phyloP scores from a whole-genome alignment of 2,329 filamentous ascomycete genomes.

The Fusarium acutatum region DNA sequence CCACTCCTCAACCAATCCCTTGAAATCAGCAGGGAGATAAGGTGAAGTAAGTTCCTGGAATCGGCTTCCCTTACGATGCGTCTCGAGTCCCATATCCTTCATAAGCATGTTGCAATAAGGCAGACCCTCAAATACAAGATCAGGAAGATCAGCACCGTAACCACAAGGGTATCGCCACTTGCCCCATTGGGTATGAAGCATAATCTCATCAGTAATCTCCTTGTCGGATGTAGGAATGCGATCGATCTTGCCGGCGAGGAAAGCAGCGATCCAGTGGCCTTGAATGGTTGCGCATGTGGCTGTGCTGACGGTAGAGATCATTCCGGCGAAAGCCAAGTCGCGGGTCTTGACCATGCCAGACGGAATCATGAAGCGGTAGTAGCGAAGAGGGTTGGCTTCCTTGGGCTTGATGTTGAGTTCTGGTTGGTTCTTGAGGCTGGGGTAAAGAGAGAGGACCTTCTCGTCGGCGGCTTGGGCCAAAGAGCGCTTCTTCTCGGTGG shows the following conservation, averaged over 20 bases:
- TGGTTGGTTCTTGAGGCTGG: constrained; percentile 34
- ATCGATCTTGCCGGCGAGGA: constrained; percentile 60
- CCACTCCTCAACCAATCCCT: constrained; percentile 43
- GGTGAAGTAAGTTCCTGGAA: constrained; percentile 27
- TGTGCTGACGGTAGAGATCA: constrained; percentile 46
- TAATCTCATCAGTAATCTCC: constrained; percentile 60
- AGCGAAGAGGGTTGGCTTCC: constrained; percentile 32
- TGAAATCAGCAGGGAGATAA: constrained; percentile 37
- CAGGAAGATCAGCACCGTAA: constrained; percentile 68
- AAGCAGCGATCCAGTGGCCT: constrained; percentile 66
- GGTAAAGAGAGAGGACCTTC: constrained; percentile 29
- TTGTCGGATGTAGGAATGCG: constrained; percentile 46
- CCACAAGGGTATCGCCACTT: constrained; percentile 74
- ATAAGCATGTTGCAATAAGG: constrained; percentile 66
- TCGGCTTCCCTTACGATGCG: constrained; percentile 20
- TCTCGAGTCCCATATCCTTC: constrained; percentile 68
- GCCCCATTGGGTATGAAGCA: constrained; percentile 73
- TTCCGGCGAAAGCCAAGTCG: constrained; percentile 47
- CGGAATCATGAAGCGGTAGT: constrained; percentile 43
- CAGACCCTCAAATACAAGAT: constrained; percentile 80
- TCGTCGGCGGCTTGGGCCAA: constrained; percentile 25
- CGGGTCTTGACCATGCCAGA: constrained; percentile 24
- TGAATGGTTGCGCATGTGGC: constrained; percentile 47
- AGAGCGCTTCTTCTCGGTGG: background rate
- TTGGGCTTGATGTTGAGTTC: constrained; percentile 28